Percentiles rank a stretch among this genome's conserved stretches.
phyloP scores from a whole-genome alignment of 2,329 filamentous ascomycete species.

The Knufia fluminis region DNA sequence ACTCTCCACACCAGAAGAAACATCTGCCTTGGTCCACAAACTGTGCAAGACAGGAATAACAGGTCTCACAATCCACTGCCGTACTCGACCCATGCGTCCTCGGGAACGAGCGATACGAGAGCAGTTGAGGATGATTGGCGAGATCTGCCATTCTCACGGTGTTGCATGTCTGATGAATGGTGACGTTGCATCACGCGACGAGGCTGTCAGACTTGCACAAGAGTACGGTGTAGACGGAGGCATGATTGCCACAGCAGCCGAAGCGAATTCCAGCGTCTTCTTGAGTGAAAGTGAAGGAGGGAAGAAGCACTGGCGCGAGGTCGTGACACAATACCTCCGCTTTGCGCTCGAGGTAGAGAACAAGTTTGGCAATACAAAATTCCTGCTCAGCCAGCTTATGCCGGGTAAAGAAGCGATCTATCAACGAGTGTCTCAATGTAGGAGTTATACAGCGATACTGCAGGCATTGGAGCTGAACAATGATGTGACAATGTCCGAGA shows the following conservation, averaged over 20 bases:
- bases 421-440: constrained; percentile 52
- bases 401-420: constrained; percentile 65
- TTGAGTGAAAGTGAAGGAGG: constrained; percentile 60
- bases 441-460: constrained; percentile 63
- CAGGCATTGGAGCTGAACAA: constrained; percentile 52
- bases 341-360: constrained; percentile 71
- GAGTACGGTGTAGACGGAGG: constrained; percentile 85
- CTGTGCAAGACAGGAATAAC: constrained; percentile 84
- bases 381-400: constrained; percentile 72
- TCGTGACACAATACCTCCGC: constrained; percentile 66
- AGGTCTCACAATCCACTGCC: constrained; percentile 86
- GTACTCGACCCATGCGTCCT: constrained; percentile 91
- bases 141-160: constrained; percentile 70
- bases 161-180: constrained; percentile 95
- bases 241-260: constrained; percentile 93
- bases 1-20: constrained; percentile 65
- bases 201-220: constrained; percentile 60
- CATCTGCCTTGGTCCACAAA: constrained; percentile 64
- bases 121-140: constrained; percentile 74
- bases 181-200: constrained; percentile 67
- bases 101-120: constrained; percentile 77
- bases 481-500: constrained; percentile 45
- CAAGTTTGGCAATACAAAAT: constrained; percentile 88
- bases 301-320: constrained; percentile 62
- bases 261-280: constrained; percentile 87